phyloP scores from a whole-genome alignment of 2,329 filamentous ascomycete species.

The Scedosporium dehoogii region DNA sequence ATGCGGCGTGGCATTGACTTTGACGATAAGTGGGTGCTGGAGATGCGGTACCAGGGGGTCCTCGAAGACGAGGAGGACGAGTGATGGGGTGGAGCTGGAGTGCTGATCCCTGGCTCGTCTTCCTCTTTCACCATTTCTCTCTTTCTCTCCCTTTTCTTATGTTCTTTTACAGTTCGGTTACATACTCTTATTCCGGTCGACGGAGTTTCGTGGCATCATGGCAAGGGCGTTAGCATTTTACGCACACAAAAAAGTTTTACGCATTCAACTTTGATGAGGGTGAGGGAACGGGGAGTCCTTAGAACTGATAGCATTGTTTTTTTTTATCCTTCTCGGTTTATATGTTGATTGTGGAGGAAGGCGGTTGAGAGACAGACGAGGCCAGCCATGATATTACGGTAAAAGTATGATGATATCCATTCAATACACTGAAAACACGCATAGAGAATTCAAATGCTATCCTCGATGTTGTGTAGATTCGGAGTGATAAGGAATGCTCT shows the following conservation, averaged over 20 bases:
- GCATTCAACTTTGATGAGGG: not conserved
- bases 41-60: slow-evolving; percentile 44
- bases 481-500: no score
- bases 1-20: slow-evolving; percentile 81
- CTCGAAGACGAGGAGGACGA: slow-evolving; percentile 19
- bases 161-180: not conserved
- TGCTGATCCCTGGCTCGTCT: not conserved
- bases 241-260: not conserved
- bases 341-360: not conserved
- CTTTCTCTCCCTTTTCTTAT: not conserved
- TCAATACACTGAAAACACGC: not conserved
- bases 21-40: slow-evolving; percentile 75
- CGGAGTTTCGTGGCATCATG: not conserved
- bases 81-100: slow-evolving; percentile 8
- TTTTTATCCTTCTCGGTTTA: not conserved
- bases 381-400: not conserved
- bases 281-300: not conserved
- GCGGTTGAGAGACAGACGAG: not conserved
- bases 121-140: not conserved
- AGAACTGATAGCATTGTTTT: not conserved
- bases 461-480: no score
- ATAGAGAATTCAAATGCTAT: not conserved
- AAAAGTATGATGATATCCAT: not conserved
- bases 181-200: not conserved
- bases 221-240: not conserved